Evolutionary conservation across 805 yeast genomes (phyloP).

Genomic region (Wickerhamiella domercqiae): DNA sequence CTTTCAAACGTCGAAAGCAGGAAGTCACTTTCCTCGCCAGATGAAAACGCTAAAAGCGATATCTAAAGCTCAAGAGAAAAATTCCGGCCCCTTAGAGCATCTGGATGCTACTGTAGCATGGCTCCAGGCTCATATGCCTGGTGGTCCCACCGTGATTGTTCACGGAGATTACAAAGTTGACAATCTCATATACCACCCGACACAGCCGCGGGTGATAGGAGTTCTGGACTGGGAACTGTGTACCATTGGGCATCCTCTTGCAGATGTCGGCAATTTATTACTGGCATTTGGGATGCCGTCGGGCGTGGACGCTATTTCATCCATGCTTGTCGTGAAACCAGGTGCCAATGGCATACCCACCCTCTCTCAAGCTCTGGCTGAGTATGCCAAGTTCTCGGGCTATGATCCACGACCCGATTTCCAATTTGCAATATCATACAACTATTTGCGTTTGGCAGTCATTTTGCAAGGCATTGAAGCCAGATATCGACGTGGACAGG

Average conservation of each 20-base stretch:
- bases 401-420: constrained; percentile 34
- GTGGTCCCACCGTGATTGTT: constrained; percentile 31
- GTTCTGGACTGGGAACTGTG: constrained; percentile 54
- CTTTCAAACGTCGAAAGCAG: background rate
- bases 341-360: constrained; percentile 16
- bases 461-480: constrained; percentile 50
- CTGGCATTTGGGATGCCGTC: constrained; percentile 37
- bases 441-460: constrained; percentile 38
- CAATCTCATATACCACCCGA: constrained; percentile 45
- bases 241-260: constrained; percentile 49
- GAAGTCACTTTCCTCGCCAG: constrained; percentile 39
- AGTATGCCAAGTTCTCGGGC: constrained; percentile 15
- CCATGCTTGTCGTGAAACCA: background rate
- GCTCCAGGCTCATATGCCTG: constrained; percentile 33
- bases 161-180: constrained; percentile 56
- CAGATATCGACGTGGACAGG: constrained; percentile 36
- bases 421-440: constrained; percentile 41
- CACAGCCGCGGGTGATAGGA: constrained; percentile 34
- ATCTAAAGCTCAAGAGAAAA: constrained; percentile 24
- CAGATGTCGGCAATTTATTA: constrained; percentile 43
- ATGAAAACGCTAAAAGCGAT: constrained; percentile 33
- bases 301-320: constrained; percentile 14
- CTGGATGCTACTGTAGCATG: constrained; percentile 31
- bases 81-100: constrained; percentile 34
- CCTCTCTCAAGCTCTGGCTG: constrained; percentile 12